Conservation (phyloP, 495 filamentous ascomycete species). For the Mycothermus thermophilus region DNA sequence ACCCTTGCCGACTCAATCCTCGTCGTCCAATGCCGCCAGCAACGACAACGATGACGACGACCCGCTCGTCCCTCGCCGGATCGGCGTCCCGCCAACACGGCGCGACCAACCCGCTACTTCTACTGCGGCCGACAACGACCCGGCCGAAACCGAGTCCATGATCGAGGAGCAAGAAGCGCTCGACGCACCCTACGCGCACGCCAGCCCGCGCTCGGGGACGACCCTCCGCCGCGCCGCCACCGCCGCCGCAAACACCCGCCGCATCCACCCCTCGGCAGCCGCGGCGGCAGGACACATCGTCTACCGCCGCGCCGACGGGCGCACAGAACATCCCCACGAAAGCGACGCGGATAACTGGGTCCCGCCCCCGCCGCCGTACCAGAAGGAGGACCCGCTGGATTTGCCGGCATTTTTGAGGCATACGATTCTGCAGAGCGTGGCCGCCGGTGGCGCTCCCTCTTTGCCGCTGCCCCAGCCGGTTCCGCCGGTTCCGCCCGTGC, state of each 20-base stretch:
- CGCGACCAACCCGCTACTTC: constrained; percentile 5
- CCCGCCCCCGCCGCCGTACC: constrained; percentile 81
- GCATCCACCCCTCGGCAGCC: constrained; percentile 38
- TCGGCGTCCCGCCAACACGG: constrained; percentile 13
- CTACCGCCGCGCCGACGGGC: constrained; percentile 47
- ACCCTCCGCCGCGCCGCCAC: constrained; percentile 68
- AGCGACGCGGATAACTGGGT: constrained; percentile 90
- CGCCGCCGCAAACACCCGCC: constrained; percentile 55
- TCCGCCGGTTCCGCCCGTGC: constrained; percentile 13
- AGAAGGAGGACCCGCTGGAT: constrained; percentile 48
- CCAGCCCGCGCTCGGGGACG: constrained; percentile 60
- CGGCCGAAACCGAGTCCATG: constrained; percentile 18
- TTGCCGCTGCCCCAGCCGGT: no score
- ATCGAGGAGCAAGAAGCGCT: constrained; percentile 44
- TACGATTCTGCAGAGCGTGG: neutral
- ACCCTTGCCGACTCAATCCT: constrained; percentile 12
- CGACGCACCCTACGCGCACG: constrained; percentile 63
- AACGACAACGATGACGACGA: constrained; percentile 27
- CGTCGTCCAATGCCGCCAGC: constrained; percentile 6
- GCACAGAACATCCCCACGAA: constrained; percentile 63
- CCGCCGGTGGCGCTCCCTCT: no score
- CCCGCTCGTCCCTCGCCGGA: constrained; percentile 28
- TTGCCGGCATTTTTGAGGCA: constrained; percentile 35
- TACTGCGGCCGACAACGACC: no score
- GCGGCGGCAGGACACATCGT: constrained; percentile 25